Base-by-base conservation (phyloP, 768 basidiomycete species). In the Mycena galericulata region DNA sequence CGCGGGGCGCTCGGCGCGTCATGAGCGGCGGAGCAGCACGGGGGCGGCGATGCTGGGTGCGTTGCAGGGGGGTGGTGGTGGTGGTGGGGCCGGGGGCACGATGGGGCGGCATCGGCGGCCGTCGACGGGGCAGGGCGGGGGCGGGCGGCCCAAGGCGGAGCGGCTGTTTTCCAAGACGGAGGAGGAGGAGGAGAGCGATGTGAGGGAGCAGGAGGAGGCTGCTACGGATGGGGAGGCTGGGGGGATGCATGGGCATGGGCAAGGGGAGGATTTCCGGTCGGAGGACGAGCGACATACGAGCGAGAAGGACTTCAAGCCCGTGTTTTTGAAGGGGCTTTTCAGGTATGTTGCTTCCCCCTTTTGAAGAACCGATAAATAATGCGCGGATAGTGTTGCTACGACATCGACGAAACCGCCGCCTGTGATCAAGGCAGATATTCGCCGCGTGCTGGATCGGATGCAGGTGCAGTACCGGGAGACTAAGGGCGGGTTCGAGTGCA, bases 261-360 rank as follows among this genome's bases (percentile, higher is more conserved):
- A 85, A 62, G 86, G n/a, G n/a, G n/a, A 85, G 62, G 78, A 77
- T n/a, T 83, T 83, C 64, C 83, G 79, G 68, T 84, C 87, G 49
- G 85, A 86, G 69, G 81, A 83, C 58, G 87, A 87, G 65, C 77
- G 84, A n/a, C 81, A 86, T 71, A 79, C 81, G 36, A 79, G 72
- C 32, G 90, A 91, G 72, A 91, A 90, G 79, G 92, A 94, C 64
- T 92, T 95, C 75, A 99, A 98, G 82, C 95, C 98, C 1, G 90
- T 98, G 50, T 97, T 95, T 81, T 81, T 99, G 75, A 99, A 99
- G 81, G 98, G 98, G 8, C 76, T 99, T 54, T 98, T 99, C 83
- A 96, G 94, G 91, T 94, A 68, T 71, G 85, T 80, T 57, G 14
- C 7, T 54, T 17, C 24, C 20, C 57, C 38, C 12, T 56, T 46